Conservation (phyloP, 352 stramenopile species). For the Blastocystis sp. region DNA sequence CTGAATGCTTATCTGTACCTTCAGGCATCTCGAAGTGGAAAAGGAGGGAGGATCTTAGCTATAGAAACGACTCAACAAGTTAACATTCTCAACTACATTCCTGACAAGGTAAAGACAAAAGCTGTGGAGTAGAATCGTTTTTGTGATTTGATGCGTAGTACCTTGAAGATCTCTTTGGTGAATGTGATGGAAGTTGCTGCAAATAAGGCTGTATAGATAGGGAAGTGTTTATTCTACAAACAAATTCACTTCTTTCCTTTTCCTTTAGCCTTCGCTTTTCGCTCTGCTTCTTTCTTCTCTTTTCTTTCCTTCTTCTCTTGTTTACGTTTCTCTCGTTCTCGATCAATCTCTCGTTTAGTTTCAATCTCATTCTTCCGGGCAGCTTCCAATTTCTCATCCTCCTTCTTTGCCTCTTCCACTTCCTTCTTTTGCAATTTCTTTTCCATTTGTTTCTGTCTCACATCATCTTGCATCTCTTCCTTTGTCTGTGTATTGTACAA, state of each 20-base stretch:
- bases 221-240: neutral
- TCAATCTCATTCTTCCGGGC: slow-evolving; percentile 88
- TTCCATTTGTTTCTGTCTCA: neutral
- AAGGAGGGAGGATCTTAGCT: neutral
- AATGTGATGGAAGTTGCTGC: neutral
- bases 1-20: neutral
- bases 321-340: neutral
- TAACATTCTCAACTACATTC: slow-evolving; percentile 7
- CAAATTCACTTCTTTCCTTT: neutral
- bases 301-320: neutral
- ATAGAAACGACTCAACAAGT: neutral
- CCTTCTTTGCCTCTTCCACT: neutral
- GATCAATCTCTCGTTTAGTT: slow-evolving; percentile 65
- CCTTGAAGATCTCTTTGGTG: neutral
- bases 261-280: neutral
- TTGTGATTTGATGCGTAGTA: neutral
- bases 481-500: slow-evolving; percentile 81
- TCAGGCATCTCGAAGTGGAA: neutral
- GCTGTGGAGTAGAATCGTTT: neutral
- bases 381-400: neutral
- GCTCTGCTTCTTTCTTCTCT: slow-evolving; percentile 15
- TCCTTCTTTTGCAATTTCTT: slow-evolving; percentile 22
- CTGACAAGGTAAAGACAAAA: neutral
- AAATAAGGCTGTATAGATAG: neutral
- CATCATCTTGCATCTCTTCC: neutral